These are phyloP conservation scores for Cyclospora cayetanensis DNA, from an alignment of 169 alveolate species.

Conservation along the genomic window DNA sequence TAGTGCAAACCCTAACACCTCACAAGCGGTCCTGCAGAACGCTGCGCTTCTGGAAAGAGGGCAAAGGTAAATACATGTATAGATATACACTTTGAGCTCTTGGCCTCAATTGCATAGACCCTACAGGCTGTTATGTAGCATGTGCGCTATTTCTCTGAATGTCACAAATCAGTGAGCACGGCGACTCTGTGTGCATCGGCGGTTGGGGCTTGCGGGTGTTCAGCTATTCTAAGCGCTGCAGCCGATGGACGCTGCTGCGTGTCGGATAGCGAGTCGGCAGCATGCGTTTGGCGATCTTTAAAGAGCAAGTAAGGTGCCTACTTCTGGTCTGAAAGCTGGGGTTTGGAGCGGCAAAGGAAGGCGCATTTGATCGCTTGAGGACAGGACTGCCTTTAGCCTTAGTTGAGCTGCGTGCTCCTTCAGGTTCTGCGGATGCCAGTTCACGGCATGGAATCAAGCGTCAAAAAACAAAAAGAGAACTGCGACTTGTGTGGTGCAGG, in stretches of 20 bases:
- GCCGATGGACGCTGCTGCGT: constrained; percentile 47
- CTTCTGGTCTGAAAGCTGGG: no score
- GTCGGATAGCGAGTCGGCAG: not conserved
- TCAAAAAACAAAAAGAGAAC: not conserved
- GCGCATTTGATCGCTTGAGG: not conserved
- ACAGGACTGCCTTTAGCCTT: not conserved
- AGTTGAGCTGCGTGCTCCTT: not conserved
- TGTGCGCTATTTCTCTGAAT: no score
- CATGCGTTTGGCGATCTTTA: not conserved
- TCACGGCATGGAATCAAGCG: not conserved
- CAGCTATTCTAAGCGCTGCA: not conserved
- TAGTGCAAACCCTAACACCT: not conserved
- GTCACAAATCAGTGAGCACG: not conserved
- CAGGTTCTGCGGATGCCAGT: not conserved
- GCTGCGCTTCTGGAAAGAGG: constrained; percentile 10
- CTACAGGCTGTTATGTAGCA: not conserved
- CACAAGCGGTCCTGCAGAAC: constrained; percentile 38
- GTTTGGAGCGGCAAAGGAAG: not conserved
- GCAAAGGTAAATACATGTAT: not conserved
- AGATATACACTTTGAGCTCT: not conserved
- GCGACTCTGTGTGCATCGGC: not conserved
- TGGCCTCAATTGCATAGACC: not conserved
- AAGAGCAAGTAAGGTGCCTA: constrained; percentile 11
- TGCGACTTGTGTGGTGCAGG: not conserved
- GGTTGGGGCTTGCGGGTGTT: not conserved